These are phyloP conservation scores for Herpetomonas muscarum DNA, from an alignment of 208 protist genomes.

Conservation along the genomic window DNA sequence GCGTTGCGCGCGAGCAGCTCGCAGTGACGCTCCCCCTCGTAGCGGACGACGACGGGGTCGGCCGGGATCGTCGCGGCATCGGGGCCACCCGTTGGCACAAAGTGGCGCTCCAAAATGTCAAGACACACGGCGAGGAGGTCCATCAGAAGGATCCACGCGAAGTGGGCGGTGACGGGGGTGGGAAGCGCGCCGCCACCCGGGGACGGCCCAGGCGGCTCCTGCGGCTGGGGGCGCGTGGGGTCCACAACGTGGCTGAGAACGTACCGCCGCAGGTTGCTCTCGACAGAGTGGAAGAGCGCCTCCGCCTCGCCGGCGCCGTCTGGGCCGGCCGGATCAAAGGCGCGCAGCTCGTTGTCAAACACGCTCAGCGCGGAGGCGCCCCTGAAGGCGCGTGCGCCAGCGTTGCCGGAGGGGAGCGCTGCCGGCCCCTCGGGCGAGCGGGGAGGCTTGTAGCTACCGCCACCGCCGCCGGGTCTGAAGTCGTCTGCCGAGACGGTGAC, in stretches of 20 bases:
- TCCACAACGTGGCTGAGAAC: slow-evolving; percentile 50
- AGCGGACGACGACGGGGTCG: slow-evolving; percentile 55
- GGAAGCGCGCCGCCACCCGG: background rate
- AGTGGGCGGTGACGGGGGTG: slow-evolving; percentile 30
- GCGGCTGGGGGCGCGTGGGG: slow-evolving; percentile 1
- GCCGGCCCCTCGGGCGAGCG: no score
- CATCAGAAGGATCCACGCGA: slow-evolving; percentile 65
- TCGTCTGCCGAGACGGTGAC: slow-evolving; percentile 46
- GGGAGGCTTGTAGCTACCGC: no score
- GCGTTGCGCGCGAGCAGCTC: slow-evolving; percentile 57
- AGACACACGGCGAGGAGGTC: slow-evolving; percentile 61
- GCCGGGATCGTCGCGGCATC: slow-evolving; percentile 6
- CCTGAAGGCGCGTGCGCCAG: background rate
- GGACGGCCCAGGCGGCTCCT: background rate
- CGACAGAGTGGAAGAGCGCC: slow-evolving; percentile 44
- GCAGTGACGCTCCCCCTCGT: slow-evolving; percentile 41
- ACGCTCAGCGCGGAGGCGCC: slow-evolving; percentile 16
- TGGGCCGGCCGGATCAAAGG: slow-evolving; percentile 28
- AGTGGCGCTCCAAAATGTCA: slow-evolving; percentile 39
- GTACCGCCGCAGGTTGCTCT: slow-evolving; percentile 61
- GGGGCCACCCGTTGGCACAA: slow-evolving; percentile 2
- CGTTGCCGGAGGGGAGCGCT: no score
- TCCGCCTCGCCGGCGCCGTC: slow-evolving; percentile 23
- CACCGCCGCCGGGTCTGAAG: slow-evolving; percentile 24
- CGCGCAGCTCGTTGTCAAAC: slow-evolving; percentile 39